These are phyloP conservation scores for Lactarius indigo DNA, from an alignment of 768 basidiomycete species.

Conservation along the genomic window DNA sequence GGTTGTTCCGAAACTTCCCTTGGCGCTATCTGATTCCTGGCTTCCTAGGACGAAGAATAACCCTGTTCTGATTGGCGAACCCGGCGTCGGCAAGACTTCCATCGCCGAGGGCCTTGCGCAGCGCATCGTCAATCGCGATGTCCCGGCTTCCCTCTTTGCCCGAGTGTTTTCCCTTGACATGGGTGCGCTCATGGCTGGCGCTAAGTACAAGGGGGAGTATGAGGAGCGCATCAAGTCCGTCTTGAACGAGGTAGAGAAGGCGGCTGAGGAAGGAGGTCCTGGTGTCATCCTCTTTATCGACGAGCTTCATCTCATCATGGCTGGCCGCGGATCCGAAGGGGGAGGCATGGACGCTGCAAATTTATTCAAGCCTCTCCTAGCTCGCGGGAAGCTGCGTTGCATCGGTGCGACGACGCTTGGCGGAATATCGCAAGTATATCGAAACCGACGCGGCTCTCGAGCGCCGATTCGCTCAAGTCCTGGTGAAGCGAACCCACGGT, in stretches of 20 bases:
- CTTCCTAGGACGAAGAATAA: constrained; percentile 86
- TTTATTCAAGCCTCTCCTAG: constrained; percentile 87
- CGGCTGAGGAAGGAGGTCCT: constrained; percentile 60
- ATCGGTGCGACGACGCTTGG: constrained; percentile 93
- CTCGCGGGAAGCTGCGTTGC: constrained; percentile 71
- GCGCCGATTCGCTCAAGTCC: constrained; percentile 88
- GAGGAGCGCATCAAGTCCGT: constrained; percentile 95
- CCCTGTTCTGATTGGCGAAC: constrained; percentile 94
- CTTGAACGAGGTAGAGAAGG: constrained; percentile 90
- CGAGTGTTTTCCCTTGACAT: constrained; percentile 86
- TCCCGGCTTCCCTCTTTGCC: constrained; percentile 68
- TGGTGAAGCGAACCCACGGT: constrained; percentile 92
- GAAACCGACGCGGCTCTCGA: constrained; percentile 91
- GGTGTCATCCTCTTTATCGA: constrained; percentile 93
- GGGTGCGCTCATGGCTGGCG: constrained; percentile 93
- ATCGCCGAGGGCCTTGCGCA: constrained; percentile 95
- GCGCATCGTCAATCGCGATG: constrained; percentile 91
- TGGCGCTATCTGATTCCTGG: not conserved
- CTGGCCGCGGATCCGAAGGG: constrained; percentile 75
- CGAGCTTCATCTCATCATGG: constrained; percentile 92
- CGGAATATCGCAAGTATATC: constrained; percentile 90
- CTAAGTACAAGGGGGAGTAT: constrained; percentile 93
- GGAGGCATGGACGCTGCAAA: constrained; percentile 94
- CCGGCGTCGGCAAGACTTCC: constrained; percentile 93
- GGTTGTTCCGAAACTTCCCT: not conserved